These are phyloP conservation scores for Epichloe sylvatica DNA, from an alignment of 2,329 filamentous ascomycete genomes.

Conservation along the genomic window DNA sequence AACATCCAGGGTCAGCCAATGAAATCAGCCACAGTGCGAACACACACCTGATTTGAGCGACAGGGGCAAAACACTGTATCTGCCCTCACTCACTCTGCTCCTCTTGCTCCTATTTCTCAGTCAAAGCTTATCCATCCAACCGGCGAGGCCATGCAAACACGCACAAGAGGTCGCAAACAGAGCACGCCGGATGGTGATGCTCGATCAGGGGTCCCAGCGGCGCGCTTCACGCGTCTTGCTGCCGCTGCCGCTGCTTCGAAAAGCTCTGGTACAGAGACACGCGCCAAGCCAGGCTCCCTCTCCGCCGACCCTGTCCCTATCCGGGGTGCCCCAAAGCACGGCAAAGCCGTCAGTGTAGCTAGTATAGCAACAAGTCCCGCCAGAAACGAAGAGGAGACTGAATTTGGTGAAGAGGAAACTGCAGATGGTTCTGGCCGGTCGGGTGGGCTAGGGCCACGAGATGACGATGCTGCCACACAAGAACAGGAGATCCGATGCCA, in stretches of 20 bases:
- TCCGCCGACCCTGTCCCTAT: neutral
- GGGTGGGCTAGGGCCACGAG: neutral
- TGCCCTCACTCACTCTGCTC: neutral
- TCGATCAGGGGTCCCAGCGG: too few species aligned
- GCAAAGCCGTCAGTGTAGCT: neutral
- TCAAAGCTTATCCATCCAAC: neutral
- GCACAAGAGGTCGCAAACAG: neutral
- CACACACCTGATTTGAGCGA: neutral
- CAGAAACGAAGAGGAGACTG: neutral
- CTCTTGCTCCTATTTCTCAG: neutral
- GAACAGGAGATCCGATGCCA: neutral
- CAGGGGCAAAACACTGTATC: neutral
- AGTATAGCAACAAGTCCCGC: neutral
- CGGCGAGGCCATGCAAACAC: neutral
- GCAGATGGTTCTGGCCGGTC: neutral
- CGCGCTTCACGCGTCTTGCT: neutral
- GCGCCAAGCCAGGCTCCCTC: neutral
- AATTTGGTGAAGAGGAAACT: slow-evolving; percentile 1
- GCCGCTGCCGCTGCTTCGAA: neutral
- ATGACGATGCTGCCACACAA: neutral
- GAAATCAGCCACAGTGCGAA: neutral
- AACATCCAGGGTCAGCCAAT: neutral
- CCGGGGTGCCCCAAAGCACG: slow-evolving; percentile 2
- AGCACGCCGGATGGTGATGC: neutral
- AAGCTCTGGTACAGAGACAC: neutral